These are phyloP conservation scores for Acanthamoeba triangularis DNA, from an alignment of 208 protist species.

Conservation along the genomic window DNA sequence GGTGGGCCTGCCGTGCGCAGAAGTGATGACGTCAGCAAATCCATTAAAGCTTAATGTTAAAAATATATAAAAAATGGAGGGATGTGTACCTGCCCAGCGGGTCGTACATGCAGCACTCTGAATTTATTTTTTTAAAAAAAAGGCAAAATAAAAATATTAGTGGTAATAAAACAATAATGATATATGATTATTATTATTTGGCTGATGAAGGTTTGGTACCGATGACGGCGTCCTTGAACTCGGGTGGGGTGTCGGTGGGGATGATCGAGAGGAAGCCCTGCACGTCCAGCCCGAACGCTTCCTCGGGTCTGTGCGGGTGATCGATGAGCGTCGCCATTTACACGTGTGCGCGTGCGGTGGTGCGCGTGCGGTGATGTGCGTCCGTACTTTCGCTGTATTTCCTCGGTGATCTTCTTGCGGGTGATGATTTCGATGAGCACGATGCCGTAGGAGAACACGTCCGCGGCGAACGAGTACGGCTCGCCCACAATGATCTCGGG, in stretches of 20 bases:
- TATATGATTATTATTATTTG: not conserved
- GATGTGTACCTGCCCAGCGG: not conserved
- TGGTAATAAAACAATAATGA: no score
- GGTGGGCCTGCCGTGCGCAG: not conserved
- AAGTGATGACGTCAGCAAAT: not conserved
- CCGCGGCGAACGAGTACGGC: conserved; percentile 39
- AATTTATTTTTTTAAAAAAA: not conserved
- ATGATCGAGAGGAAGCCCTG: conserved; percentile 22
- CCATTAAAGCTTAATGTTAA: not conserved
- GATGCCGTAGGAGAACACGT: conserved; percentile 70
- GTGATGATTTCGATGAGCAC: conserved; percentile 71
- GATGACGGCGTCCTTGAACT: conserved; percentile 61
- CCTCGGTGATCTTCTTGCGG: conserved; percentile 68
- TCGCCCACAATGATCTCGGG: conserved; percentile 73
- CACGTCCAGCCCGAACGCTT: conserved; percentile 54
- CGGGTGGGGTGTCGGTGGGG: conserved; percentile 26
- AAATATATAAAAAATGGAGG: not conserved
- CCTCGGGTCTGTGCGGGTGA: not conserved
- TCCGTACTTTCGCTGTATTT: conserved; percentile 58
- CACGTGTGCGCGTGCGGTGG: not conserved
- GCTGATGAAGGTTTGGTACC: not conserved
- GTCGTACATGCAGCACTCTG: conserved; percentile 64
- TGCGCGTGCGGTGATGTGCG: not conserved
- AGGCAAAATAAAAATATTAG: no score
- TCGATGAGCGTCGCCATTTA: not conserved